phyloP scores from a whole-genome alignment of 2,329 filamentous ascomycete genomes.

The Diaporthe capsici region DNA sequence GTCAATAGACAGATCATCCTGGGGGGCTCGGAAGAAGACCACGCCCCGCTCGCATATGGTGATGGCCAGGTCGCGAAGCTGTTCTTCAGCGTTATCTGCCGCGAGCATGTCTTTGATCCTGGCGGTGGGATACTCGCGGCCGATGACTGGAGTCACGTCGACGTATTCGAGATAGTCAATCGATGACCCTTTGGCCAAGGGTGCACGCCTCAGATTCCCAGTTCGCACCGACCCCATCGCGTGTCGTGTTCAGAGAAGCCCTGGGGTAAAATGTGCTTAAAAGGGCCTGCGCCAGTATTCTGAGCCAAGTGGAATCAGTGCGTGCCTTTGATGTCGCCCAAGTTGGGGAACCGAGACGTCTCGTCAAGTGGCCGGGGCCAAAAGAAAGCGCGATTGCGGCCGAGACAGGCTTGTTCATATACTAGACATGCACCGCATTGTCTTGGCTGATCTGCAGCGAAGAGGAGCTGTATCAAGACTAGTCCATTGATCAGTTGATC shows the following conservation, averaged over 20 bases:
- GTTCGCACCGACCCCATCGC: not conserved
- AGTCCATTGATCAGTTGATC: not conserved
- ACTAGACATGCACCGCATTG: not conserved
- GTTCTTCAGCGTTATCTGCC: slow-evolving; percentile 49
- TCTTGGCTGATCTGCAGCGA: slow-evolving; percentile 4
- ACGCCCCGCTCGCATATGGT: slow-evolving; percentile 53
- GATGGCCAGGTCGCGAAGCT: slow-evolving; percentile 52
- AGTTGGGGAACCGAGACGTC: not conserved
- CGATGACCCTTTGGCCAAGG: not conserved
- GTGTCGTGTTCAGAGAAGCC: not conserved
- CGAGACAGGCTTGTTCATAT: not conserved
- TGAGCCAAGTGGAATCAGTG: not conserved
- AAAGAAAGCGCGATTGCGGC: too few relatives aligned
- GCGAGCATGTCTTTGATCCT: slow-evolving; percentile 46
- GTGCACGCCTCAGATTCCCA: slow-evolving; percentile 3
- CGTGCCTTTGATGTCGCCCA: not conserved
- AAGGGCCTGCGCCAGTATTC: not conserved
- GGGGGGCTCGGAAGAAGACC: slow-evolving; percentile 50
- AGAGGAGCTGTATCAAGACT: not conserved
- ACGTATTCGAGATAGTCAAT: slow-evolving; percentile 50
- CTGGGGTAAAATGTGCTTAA: too few relatives aligned
- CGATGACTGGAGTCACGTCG: slow-evolving; percentile 52
- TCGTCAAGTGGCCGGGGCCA: not conserved
- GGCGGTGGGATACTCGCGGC: slow-evolving; percentile 49
- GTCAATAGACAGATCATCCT: slow-evolving; percentile 51